Conservation (phyloP, 2,329 filamentous ascomycete genomes). For the Sarocladiaceae sp. region DNA sequence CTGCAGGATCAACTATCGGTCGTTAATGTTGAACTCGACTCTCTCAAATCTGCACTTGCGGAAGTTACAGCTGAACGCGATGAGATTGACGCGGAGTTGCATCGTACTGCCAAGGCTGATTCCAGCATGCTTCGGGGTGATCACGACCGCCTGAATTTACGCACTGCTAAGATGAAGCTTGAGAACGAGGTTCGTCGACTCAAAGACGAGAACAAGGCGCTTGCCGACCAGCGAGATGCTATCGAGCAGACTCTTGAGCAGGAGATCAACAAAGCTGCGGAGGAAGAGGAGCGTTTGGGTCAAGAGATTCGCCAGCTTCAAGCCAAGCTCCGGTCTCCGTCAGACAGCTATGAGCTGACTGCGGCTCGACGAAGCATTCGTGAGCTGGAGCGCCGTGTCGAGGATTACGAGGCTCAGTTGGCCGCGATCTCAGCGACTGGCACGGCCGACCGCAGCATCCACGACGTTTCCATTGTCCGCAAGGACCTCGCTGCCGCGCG, state of each 20-base stretch:
- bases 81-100: slow-evolving; percentile 59
- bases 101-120: slow-evolving; percentile 48
- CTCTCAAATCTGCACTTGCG: slow-evolving; percentile 50
- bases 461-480: slow-evolving; percentile 57
- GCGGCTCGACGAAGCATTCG: slow-evolving; percentile 59
- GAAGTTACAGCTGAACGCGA: slow-evolving; percentile 63
- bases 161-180: slow-evolving; percentile 62
- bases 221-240: slow-evolving; percentile 52
- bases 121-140: slow-evolving; percentile 59
- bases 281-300: slow-evolving; percentile 60
- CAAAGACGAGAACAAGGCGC: slow-evolving; percentile 56
- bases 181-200: slow-evolving; percentile 64
- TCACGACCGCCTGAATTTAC: slow-evolving; percentile 65
- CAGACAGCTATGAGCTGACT: slow-evolving; percentile 49
- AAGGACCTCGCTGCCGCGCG: slow-evolving; percentile 60
- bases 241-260: slow-evolving; percentile 61
- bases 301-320: slow-evolving; percentile 52
- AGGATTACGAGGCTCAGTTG: slow-evolving; percentile 46
- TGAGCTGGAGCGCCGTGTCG: slow-evolving; percentile 59
- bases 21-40: slow-evolving; percentile 56
- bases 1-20: slow-evolving; percentile 60
- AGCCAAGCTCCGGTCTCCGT: slow-evolving; percentile 36
- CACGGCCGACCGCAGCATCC: slow-evolving; percentile 34
- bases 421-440: slow-evolving; percentile 27
- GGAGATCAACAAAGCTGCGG: slow-evolving; percentile 61